A percentile compares a stretch with the other conserved stretches of the same genome.
phyloP scores from a whole-genome alignment of 2,329 filamentous ascomycete species.

The Fusarium austroafricanum region DNA sequence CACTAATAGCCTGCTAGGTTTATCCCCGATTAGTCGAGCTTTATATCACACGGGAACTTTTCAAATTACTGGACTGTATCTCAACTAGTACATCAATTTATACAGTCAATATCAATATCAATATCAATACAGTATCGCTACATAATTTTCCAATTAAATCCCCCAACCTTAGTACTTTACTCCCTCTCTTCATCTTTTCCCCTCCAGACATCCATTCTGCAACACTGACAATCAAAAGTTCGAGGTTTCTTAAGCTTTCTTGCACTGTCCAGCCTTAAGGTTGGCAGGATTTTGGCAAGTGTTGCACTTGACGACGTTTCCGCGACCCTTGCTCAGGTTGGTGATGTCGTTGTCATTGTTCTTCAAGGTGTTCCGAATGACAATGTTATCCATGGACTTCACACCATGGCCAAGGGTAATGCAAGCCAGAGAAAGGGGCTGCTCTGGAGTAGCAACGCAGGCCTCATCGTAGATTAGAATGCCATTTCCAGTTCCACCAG shows the following conservation, averaged over 20 bases:
- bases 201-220: neutral
- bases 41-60: neutral
- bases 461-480: conserved; percentile 44
- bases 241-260: neutral
- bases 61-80: neutral
- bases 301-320: conserved; percentile 46
- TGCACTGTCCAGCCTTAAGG: conserved; percentile 21
- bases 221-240: neutral
- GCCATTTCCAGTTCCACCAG: conserved; percentile 28
- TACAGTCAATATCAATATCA: neutral
- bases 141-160: neutral
- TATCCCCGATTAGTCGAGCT: neutral
- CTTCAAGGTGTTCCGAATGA: conserved; percentile 46
- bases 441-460: conserved; percentile 1
- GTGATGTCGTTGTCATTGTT: conserved; percentile 47
- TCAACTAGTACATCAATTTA: neutral
- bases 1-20: no score
- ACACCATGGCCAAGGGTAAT: conserved; percentile 16
- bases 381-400: conserved; percentile 43
- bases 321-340: conserved; percentile 23
- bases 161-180: accelerated
- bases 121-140: no score
- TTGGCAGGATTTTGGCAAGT: conserved; percentile 23
- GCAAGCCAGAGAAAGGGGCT: conserved; percentile 20
- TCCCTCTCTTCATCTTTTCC: neutral